Evolutionary conservation across 2,329 filamentous ascomycete species (phyloP).

Genomic region (Teratosphaeria zuluensis): DNA sequence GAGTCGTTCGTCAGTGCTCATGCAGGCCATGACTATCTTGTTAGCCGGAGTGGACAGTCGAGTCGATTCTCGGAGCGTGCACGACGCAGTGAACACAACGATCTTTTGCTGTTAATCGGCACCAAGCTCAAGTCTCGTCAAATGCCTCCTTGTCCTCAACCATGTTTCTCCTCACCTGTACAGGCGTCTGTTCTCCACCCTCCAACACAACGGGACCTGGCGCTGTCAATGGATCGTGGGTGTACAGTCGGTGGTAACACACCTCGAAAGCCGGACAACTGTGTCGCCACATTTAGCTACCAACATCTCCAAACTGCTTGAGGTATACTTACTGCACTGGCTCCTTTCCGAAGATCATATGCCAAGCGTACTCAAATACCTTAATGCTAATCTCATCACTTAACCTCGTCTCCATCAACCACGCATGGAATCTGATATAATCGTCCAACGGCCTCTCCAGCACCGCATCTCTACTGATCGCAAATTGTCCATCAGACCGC

Average conservation of each 20-base stretch:
- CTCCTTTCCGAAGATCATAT: background rate
- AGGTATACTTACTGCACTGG: background rate
- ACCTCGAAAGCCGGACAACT: background rate
- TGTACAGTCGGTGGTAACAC: background rate
- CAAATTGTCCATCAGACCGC: conserved; percentile 48
- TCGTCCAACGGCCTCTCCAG: conserved; percentile 36
- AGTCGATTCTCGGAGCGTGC: too few relatives aligned
- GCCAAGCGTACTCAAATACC: background rate
- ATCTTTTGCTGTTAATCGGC: too few relatives aligned
- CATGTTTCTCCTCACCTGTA: background rate
- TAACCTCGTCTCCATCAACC: conserved; percentile 39
- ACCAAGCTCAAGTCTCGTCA: too few relatives aligned
- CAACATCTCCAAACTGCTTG: background rate
- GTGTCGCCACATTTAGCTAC: background rate
- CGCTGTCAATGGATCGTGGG: background rate
- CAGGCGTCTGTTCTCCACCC: background rate
- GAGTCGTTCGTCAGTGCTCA: too few relatives aligned
- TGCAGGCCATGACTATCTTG: too few relatives aligned
- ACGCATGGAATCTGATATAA: conserved; percentile 39
- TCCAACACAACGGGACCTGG: background rate
- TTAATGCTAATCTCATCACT: conserved; percentile 31
- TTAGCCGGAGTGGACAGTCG: too few relatives aligned
- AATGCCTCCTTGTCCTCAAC: background rate
- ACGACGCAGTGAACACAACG: too few relatives aligned
- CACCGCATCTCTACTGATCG: conserved; percentile 39